These are phyloP conservation scores for Abrus pulchellus DNA, from an alignment of 306 rosid genomes.

Conservation along the genomic window DNA sequence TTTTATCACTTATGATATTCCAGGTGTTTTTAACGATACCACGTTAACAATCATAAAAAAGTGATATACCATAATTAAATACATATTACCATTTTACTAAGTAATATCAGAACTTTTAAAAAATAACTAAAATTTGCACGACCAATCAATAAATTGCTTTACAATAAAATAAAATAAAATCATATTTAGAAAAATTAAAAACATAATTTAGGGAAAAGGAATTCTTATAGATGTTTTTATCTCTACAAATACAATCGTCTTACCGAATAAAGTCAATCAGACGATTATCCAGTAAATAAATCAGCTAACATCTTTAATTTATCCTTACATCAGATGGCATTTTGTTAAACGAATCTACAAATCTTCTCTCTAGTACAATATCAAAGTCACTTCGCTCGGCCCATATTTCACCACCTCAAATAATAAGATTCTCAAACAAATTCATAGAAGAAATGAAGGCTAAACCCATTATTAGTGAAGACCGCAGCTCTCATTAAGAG, in stretches of 20 bases:
- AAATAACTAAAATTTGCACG: too few species aligned
- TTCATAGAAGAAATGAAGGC: slow-evolving; percentile 27
- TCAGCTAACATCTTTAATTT: neutral
- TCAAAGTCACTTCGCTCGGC: slow-evolving; percentile 1
- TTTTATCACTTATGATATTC: too few species aligned
- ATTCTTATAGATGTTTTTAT: too few species aligned
- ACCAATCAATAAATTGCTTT: too few species aligned
- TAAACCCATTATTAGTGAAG: slow-evolving; percentile 39
- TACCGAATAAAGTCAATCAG: neutral
- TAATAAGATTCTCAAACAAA: slow-evolving; percentile 28
- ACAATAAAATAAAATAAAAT: too few species aligned
- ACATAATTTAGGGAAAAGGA: too few species aligned
- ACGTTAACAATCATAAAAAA: too few species aligned
- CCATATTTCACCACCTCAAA: neutral
- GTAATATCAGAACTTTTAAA: too few species aligned
- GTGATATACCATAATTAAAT: too few species aligned
- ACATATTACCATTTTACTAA: too few species aligned
- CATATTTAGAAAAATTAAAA: too few species aligned
- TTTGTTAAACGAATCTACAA: slow-evolving; percentile 39
- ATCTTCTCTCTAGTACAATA: slow-evolving; percentile 17
- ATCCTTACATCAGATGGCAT: slow-evolving; percentile 27
- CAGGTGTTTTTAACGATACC: too few species aligned
- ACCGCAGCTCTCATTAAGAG: slow-evolving; percentile 7
- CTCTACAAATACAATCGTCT: neutral
- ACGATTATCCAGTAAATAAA: slow-evolving; percentile 11